These are phyloP conservation scores for Metarhizium album DNA, from an alignment of 2,329 filamentous ascomycete genomes.

Conservation along the genomic window DNA sequence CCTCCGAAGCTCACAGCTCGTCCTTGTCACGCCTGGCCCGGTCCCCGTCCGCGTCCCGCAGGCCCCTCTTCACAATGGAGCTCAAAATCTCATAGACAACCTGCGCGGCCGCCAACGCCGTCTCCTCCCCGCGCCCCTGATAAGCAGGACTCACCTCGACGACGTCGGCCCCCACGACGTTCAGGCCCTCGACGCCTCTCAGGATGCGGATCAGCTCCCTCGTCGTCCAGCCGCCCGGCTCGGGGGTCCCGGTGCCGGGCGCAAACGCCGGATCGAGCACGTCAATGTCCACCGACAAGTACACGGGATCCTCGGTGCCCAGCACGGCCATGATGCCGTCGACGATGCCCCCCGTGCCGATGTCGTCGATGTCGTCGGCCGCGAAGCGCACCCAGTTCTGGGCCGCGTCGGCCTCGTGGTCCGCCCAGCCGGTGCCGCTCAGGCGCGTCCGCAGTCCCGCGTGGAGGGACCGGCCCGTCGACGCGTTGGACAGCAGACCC, in stretches of 20 bases:
- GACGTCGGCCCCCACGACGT: slow-evolving; percentile 80
- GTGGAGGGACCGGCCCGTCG: slow-evolving; percentile 64
- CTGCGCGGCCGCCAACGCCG: slow-evolving; percentile 73
- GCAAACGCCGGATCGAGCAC: slow-evolving; percentile 60
- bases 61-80: slow-evolving; percentile 51
- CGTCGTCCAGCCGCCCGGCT: slow-evolving; percentile 86
- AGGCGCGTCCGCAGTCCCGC: slow-evolving; percentile 73
- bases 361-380: slow-evolving; percentile 76
- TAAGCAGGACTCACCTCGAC: slow-evolving; percentile 80
- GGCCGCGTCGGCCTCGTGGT: slow-evolving; percentile 60
- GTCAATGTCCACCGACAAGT: slow-evolving; percentile 73
- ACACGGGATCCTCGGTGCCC: slow-evolving; percentile 68
- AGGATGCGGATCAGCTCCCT: slow-evolving; percentile 77
- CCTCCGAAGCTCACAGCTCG: slow-evolving; percentile 28
- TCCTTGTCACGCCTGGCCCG: slow-evolving; percentile 18
- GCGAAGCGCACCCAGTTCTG: slow-evolving; percentile 74
- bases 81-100: slow-evolving; percentile 79
- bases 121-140: slow-evolving; percentile 69
- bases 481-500: slow-evolving; percentile 61
- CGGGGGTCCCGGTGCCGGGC: slow-evolving; percentile 78
- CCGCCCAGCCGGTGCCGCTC: slow-evolving; percentile 50
- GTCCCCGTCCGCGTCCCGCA: slow-evolving; percentile 26
- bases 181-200: slow-evolving; percentile 69
- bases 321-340: slow-evolving; percentile 59
- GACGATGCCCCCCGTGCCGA: slow-evolving; percentile 62